Percentiles rank a stretch among this genome's conserved stretches.
Evolutionary conservation across 1,284 basidiomycete genomes (phyloP).

Genomic region (Pascua sp.): DNA sequence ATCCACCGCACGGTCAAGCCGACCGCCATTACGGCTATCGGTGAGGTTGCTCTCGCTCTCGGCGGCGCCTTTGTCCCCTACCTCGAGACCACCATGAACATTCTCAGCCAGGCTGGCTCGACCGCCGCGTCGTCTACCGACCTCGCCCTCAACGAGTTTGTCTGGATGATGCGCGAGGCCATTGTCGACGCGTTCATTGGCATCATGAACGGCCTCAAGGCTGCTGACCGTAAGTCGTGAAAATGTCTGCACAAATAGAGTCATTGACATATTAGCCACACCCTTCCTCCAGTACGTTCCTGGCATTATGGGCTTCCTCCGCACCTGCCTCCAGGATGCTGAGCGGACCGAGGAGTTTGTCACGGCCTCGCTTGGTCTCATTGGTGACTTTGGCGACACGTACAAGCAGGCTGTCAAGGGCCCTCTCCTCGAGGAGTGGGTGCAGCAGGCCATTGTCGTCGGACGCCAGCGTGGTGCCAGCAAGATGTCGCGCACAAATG

Average conservation of each 20-base stretch:
- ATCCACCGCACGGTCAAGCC: conserved; percentile 96
- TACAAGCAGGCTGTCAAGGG: conserved; percentile 78
- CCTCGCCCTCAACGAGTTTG: conserved; percentile 64
- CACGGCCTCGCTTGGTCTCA: conserved; percentile 72
- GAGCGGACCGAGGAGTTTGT: conserved; percentile 71
- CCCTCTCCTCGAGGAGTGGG: conserved; percentile 73
- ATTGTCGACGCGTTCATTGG: conserved; percentile 97
- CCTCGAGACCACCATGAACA: conserved; percentile 83
- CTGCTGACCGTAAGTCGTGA: conserved; percentile 56
- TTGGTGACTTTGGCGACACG: conserved; percentile 88
- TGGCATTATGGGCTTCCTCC: conserved; percentile 76
- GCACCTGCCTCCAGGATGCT: conserved; percentile 74
- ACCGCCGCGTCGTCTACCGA: conserved; percentile 72
- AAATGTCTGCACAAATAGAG: conserved; percentile 46
- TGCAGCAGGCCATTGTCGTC: conserved; percentile 68
- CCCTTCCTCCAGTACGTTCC: conserved; percentile 68
- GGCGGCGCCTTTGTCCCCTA: conserved; percentile 84
- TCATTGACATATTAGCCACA: conserved; percentile 10
- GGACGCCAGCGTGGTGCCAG: conserved; percentile 54
- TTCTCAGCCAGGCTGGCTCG: conserved; percentile 83
- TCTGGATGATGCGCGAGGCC: conserved; percentile 83
- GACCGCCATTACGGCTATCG: conserved; percentile 89
- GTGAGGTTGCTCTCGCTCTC: conserved; percentile 92
- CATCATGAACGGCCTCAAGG: conserved; percentile 84
- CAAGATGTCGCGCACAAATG: conserved; percentile 53